Evolutionary conservation across 2,329 filamentous ascomycete species (phyloP).

Genomic region (Nemania abortiva): DNA sequence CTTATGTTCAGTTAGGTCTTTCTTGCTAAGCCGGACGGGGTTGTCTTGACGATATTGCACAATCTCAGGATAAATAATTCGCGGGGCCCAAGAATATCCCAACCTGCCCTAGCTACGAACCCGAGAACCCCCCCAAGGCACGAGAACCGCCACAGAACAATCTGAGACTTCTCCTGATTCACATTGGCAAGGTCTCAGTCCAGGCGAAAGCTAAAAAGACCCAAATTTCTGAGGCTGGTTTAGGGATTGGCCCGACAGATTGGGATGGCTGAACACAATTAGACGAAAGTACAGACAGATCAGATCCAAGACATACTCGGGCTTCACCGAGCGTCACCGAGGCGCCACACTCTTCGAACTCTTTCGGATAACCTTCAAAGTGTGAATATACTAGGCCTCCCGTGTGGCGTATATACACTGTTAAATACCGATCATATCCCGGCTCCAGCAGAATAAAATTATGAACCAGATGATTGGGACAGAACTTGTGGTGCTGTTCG

Average conservation of each 20-base stretch:
- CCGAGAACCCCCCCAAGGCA: background rate
- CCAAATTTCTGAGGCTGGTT: constrained; percentile 3
- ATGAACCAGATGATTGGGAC: background rate
- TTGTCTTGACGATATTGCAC: background rate
- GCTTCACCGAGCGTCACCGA: constrained; percentile 7
- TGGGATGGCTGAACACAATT: constrained; percentile 12
- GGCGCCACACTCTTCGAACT: constrained; percentile 10
- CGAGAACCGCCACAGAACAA: constrained; percentile 16
- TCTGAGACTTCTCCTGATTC: constrained; percentile 28
- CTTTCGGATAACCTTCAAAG: background rate
- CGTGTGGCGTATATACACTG: background rate
- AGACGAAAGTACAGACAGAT: constrained; percentile 1
- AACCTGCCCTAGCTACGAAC: background rate
- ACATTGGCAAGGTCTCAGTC: constrained; percentile 17
- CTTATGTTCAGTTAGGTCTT: background rate
- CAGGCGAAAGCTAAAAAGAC: background rate
- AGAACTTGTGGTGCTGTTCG: background rate
- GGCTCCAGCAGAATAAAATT: background rate
- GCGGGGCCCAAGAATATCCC: constrained; percentile 2
- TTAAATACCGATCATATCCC: background rate
- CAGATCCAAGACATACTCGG: background rate
- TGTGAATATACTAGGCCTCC: no score
- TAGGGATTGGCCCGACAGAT: background rate
- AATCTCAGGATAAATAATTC: constrained; percentile 25
- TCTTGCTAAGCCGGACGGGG: background rate